These are phyloP conservation scores for Leccinum incarnatum DNA, from an alignment of 768 basidiomycete species.

Conservation along the genomic window DNA sequence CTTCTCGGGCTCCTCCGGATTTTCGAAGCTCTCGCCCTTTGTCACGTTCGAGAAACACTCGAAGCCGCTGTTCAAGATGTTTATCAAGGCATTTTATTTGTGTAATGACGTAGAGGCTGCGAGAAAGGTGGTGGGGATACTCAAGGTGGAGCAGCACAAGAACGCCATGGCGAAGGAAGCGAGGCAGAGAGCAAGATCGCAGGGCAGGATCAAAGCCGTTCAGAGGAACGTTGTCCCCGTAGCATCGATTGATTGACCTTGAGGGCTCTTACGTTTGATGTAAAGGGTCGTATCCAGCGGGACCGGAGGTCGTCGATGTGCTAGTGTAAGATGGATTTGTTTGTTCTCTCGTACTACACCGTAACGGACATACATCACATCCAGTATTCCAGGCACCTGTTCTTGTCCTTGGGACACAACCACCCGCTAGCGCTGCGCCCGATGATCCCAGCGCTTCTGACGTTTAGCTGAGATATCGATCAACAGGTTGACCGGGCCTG, in stretches of 20 bases:
- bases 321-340: neutral
- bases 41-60: conserved; percentile 59
- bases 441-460: too few relatives aligned
- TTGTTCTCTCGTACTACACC: neutral
- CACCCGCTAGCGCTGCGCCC: too few relatives aligned
- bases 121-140: conserved; percentile 49
- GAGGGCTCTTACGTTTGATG: neutral
- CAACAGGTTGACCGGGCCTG: too few relatives aligned
- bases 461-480: too few relatives aligned
- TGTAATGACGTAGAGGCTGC: conserved; percentile 55
- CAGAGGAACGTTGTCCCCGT: conserved; percentile 1
- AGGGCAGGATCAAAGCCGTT: conserved; percentile 18
- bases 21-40: conserved; percentile 39
- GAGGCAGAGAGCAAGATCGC: conserved; percentile 19
- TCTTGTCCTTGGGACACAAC: neutral
- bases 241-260: conserved; percentile 6
- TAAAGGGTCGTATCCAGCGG: neutral
- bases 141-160: conserved; percentile 41
- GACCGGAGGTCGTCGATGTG: neutral
- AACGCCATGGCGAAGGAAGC: conserved; percentile 9
- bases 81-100: conserved; percentile 61
- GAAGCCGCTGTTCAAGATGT: conserved; percentile 70
- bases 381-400: neutral
- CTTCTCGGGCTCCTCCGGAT: conserved; percentile 15
- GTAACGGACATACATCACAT: neutral